Percentiles rank a stretch among this genome's conserved stretches.
These are phyloP conservation scores for Penicillium coprophilum DNA, from an alignment of 495 filamentous ascomycete species.

Conservation along the genomic window DNA sequence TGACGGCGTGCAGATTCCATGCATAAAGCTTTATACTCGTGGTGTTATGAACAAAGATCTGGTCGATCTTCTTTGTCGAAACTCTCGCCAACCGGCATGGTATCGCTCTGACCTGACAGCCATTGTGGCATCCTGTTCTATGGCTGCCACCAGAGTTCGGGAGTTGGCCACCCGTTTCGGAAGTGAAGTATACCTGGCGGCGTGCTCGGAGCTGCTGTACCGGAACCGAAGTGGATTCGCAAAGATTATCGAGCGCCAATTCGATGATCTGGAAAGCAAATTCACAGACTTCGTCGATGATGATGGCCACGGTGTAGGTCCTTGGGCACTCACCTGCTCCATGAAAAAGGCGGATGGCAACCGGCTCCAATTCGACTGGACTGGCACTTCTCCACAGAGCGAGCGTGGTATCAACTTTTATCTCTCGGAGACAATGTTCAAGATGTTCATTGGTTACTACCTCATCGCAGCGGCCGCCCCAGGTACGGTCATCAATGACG, in stretches of 20 bases:
- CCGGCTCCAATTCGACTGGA: conserved; percentile 47
- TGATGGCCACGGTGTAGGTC: conserved; percentile 50
- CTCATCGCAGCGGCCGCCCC: conserved; percentile 48
- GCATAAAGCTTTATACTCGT: conserved; percentile 45
- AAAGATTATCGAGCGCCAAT: conserved; percentile 46
- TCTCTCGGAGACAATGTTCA: conserved; percentile 52
- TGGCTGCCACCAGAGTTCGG: conserved; percentile 41
- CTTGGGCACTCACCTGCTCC: conserved; percentile 49
- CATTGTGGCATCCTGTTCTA: conserved; percentile 48
- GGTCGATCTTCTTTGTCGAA: conserved; percentile 47
- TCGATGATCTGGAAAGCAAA: conserved; percentile 39
- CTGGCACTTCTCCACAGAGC: conserved; percentile 48
- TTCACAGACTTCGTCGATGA: conserved; percentile 56
- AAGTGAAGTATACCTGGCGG: conserved; percentile 41
- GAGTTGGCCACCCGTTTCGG: conserved; percentile 50
- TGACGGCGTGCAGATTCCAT: conserved; percentile 53
- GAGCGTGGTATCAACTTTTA: conserved; percentile 52
- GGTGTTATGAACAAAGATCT: conserved; percentile 46
- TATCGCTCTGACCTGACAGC: conserved; percentile 50
- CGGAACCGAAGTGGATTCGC: conserved; percentile 45
- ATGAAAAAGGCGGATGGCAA: conserved; percentile 41
- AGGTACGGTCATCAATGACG: conserved; percentile 46
- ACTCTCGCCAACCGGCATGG: conserved; percentile 52
- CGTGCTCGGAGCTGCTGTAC: conserved; percentile 43
- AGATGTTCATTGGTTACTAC: conserved; percentile 53